Conservation (phyloP, 1,284 basidiomycete genomes). For the Austropuccinia psidii region DNA sequence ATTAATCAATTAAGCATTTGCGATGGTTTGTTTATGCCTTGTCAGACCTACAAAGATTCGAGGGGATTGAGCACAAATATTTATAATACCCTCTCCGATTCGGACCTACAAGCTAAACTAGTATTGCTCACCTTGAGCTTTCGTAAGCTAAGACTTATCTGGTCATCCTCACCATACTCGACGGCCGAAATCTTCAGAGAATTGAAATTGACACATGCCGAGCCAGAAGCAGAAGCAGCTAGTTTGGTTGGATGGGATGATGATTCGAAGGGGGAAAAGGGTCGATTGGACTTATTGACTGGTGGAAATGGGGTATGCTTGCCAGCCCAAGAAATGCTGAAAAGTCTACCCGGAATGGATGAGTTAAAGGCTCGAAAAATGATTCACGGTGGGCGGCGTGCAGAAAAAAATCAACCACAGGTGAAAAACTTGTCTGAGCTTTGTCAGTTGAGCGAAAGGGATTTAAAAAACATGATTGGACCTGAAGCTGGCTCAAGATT, state of each 20-base stretch:
- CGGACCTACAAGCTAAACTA: constrained; percentile 61
- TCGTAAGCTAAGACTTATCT: constrained; percentile 83
- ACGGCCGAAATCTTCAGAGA: constrained; percentile 88
- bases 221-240: constrained; percentile 71
- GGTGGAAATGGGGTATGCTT: background rate
- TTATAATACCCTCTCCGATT: constrained; percentile 49
- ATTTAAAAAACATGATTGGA: constrained; percentile 27
- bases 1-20: background rate
- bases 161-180: constrained; percentile 91
- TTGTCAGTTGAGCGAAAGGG: constrained; percentile 17
- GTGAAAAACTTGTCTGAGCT: constrained; percentile 25
- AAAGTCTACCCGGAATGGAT: constrained; percentile 32
- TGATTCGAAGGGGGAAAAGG: constrained; percentile 38
- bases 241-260: constrained; percentile 67
- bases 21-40: background rate
- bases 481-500: constrained; percentile 21
- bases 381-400: background rate
- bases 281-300: constrained; percentile 38
- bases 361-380: constrained; percentile 15
- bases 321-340: constrained; percentile 30
- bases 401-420: background rate
- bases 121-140: constrained; percentile 82
- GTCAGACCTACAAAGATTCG: constrained; percentile 31
- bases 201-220: constrained; percentile 71
- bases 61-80: constrained; percentile 22